phyloP scores from a whole-genome alignment of 108 stramenopile genomes.

The Skeletonema marinoi region DNA sequence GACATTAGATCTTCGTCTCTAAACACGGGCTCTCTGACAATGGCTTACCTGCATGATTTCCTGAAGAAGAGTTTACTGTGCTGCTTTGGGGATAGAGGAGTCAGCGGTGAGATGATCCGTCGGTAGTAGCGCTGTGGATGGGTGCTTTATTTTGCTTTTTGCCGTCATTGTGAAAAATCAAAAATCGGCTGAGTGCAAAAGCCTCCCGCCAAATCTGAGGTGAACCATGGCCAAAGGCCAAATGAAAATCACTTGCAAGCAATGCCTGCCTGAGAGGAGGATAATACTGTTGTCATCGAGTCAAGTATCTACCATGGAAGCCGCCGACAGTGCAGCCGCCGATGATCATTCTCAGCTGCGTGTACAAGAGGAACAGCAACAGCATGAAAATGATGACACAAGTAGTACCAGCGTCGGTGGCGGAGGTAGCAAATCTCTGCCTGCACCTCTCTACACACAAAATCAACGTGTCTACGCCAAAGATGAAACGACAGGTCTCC shows the following conservation, averaged over 20 bases:
- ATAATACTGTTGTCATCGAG: too few species aligned
- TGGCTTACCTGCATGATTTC: not conserved
- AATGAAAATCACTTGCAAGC: too few species aligned
- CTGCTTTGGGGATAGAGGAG: too few species aligned
- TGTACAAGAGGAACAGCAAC: not conserved
- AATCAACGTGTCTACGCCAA: conserved; percentile 59
- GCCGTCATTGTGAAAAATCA: not conserved
- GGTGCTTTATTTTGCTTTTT: not conserved
- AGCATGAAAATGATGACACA: not conserved
- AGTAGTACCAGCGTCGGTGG: not conserved
- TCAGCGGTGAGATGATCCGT: too few species aligned
- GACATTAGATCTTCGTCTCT: not conserved
- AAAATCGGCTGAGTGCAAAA: not conserved
- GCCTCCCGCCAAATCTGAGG: not conserved
- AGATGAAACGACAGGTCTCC: conserved; percentile 57
- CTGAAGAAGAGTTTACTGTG: not conserved
- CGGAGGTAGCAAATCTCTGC: not conserved
- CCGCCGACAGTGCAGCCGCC: not conserved
- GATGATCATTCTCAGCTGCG: not conserved
- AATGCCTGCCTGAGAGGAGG: too few species aligned
- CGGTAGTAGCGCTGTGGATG: too few species aligned
- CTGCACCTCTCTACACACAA: conserved; percentile 6
- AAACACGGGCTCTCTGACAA: not conserved
- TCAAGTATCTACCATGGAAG: not conserved
- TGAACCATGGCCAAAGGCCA: not conserved